These are phyloP conservation scores for Gilbertella persicaria DNA, from an alignment of 371 early-diverging fungal genomes.

Conservation along the genomic window DNA sequence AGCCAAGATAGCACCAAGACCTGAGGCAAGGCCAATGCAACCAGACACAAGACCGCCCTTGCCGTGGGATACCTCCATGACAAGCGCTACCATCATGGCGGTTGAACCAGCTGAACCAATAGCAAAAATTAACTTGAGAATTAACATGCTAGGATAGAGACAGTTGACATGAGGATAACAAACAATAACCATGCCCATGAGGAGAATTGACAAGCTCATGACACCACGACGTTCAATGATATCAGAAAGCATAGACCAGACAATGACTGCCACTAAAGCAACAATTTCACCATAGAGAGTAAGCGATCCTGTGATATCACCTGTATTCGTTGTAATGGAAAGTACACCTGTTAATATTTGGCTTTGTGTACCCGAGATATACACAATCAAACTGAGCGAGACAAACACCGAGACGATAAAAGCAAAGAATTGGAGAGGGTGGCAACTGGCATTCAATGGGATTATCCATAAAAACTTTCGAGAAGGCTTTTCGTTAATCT, in stretches of 20 bases:
- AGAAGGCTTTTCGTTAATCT: constrained; percentile 7
- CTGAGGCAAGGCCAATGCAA: constrained; percentile 53
- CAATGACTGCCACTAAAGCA: constrained; percentile 35
- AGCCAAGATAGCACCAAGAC: constrained; percentile 54
- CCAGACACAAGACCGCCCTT: constrained; percentile 55
- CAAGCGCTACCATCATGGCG: constrained; percentile 69
- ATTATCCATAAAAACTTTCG: constrained; percentile 46
- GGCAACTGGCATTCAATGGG: constrained; percentile 32
- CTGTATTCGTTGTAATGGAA: constrained; percentile 10
- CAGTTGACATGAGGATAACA: constrained; percentile 50
- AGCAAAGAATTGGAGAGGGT: constrained; percentile 36
- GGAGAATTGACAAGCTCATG: constrained; percentile 22
- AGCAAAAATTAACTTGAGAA: constrained; percentile 56
- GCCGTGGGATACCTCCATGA: constrained; percentile 53
- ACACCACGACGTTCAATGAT: constrained; percentile 24
- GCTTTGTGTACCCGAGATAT: constrained; percentile 33
- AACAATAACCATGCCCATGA: constrained; percentile 56
- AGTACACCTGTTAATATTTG: constrained; percentile 29
- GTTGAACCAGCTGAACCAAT: constrained; percentile 71
- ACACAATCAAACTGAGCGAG: constrained; percentile 35
- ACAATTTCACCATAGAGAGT: constrained; percentile 67
- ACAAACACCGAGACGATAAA: constrained; percentile 38
- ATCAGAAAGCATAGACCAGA: constrained; percentile 35
- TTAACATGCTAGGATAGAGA: constrained; percentile 57
- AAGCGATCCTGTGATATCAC: constrained; percentile 46